Evolutionary conservation across 495 filamentous ascomycete species (phyloP).

Genomic region (Talaromyces liani): DNA sequence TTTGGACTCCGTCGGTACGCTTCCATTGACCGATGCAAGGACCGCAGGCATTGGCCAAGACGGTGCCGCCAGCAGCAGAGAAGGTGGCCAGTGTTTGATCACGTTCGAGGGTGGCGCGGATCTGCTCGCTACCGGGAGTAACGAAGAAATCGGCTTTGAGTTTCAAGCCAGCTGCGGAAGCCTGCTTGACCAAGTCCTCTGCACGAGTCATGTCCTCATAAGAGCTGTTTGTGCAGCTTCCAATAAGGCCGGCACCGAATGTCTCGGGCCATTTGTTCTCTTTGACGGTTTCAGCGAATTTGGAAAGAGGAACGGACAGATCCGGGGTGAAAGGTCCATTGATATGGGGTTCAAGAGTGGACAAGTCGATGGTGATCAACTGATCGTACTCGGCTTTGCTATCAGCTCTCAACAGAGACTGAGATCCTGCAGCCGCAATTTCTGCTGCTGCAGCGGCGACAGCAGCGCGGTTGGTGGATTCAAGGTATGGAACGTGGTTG

Average conservation of each 20-base stretch:
- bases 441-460: slow-evolving; percentile 57
- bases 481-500: slow-evolving; percentile 67
- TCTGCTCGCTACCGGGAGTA: slow-evolving; percentile 94
- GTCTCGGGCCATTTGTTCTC: slow-evolving; percentile 84
- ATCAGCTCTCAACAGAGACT: slow-evolving; percentile 66
- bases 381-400: slow-evolving; percentile 79
- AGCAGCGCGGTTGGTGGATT: slow-evolving; percentile 70
- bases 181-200: slow-evolving; percentile 86
- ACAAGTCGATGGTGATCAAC: slow-evolving; percentile 85
- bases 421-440: slow-evolving; percentile 40
- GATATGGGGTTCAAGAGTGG: slow-evolving; percentile 87
- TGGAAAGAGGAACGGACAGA: slow-evolving; percentile 81
- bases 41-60: slow-evolving; percentile 93
- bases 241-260: slow-evolving; percentile 88
- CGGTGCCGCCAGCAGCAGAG: slow-evolving; percentile 75
- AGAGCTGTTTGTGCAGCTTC: slow-evolving; percentile 97
- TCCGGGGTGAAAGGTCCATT: slow-evolving; percentile 97
- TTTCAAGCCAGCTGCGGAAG: slow-evolving; percentile 74
- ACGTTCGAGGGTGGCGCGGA: slow-evolving; percentile 83
- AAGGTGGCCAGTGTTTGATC: slow-evolving; percentile 83
- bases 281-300: slow-evolving; percentile 75
- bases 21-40: slow-evolving; percentile 97
- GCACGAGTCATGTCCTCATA: slow-evolving; percentile 97
- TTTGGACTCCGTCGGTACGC: slow-evolving; percentile 71
- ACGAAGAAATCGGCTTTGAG: slow-evolving; percentile 90